Evolutionary conservation across 1,284 basidiomycete genomes (phyloP).

Genomic region (Pseudomicrostroma phylloplanum): DNA sequence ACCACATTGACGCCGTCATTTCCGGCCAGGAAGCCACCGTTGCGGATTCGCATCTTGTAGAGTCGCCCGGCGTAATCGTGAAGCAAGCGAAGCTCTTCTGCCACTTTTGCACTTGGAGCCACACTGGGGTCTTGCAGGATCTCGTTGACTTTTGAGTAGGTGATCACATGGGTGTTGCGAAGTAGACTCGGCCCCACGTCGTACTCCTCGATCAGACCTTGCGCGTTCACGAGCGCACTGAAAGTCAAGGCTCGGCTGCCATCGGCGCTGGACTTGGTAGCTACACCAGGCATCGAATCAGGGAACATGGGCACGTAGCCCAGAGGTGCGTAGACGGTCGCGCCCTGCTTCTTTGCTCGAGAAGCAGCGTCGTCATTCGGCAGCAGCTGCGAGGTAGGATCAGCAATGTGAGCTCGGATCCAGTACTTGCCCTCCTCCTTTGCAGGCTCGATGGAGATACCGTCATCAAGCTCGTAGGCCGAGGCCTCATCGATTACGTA

Average conservation of each 20-base stretch:
- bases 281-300: conserved; percentile 51
- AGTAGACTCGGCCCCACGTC: conserved; percentile 67
- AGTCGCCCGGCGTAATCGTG: conserved; percentile 43
- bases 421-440: conserved; percentile 55
- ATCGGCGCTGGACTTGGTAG: conserved; percentile 47
- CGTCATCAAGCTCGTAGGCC: conserved; percentile 90
- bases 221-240: conserved; percentile 64
- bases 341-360: conserved; percentile 25
- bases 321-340: conserved; percentile 40
- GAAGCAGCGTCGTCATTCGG: conserved; percentile 59
- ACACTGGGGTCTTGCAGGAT: conserved; percentile 22
- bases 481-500: conserved; percentile 79
- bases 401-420: conserved; percentile 89
- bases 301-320: conserved; percentile 53
- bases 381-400: conserved; percentile 76
- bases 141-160: conserved; percentile 63
- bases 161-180: conserved; percentile 62
- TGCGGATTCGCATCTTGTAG: background rate
- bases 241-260: conserved; percentile 65
- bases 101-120: conserved; percentile 16
- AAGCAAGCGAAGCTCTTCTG: conserved; percentile 52
- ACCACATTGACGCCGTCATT: background rate
- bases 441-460: conserved; percentile 64
- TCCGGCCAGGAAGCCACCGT: background rate
- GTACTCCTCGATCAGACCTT: conserved; percentile 66